Conservation (phyloP, 2,329 filamentous ascomycete genomes). For the Neonectria magnoliae region DNA sequence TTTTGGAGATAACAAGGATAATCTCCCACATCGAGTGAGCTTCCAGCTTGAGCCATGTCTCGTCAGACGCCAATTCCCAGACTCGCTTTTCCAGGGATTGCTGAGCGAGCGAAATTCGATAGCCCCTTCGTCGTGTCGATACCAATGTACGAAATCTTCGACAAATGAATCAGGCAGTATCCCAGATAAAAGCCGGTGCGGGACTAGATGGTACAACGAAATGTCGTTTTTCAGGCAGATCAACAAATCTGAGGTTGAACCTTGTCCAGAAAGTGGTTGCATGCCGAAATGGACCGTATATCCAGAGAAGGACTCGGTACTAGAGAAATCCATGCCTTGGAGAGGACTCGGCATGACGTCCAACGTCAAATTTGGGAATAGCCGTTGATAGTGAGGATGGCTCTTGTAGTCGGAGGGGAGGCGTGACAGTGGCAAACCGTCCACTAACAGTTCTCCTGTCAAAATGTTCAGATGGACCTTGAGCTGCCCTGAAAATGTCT, state of each 20-base stretch:
- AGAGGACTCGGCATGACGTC: constrained; percentile 31
- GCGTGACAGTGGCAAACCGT: constrained; percentile 18
- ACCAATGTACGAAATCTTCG: constrained; percentile 58
- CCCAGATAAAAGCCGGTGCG: constrained; percentile 39
- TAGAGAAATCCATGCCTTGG: constrained; percentile 52
- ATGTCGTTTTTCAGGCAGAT: constrained; percentile 40
- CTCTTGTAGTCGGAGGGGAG: constrained; percentile 13
- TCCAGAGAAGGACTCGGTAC: constrained; percentile 45
- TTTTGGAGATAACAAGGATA: not conserved
- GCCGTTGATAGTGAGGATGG: constrained; percentile 2
- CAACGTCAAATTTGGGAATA: constrained; percentile 24
- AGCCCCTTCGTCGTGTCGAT: constrained; percentile 40
- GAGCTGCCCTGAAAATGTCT: not conserved
- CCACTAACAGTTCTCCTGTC: constrained; percentile 26
- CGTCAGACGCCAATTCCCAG: constrained; percentile 33
- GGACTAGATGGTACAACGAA: constrained; percentile 45
- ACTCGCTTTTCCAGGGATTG: constrained; percentile 40
- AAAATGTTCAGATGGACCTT: constrained; percentile 24
- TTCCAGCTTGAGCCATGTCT: constrained; percentile 33
- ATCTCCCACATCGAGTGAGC: not conserved
- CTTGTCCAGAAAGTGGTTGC: constrained; percentile 44
- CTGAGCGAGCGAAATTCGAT: constrained; percentile 47
- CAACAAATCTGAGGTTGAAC: constrained; percentile 41
- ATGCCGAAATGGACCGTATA: constrained; percentile 41
- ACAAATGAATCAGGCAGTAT: constrained; percentile 51